Evolutionary conservation across 805 yeast genomes (phyloP).

Genomic region (Candida awuae): DNA sequence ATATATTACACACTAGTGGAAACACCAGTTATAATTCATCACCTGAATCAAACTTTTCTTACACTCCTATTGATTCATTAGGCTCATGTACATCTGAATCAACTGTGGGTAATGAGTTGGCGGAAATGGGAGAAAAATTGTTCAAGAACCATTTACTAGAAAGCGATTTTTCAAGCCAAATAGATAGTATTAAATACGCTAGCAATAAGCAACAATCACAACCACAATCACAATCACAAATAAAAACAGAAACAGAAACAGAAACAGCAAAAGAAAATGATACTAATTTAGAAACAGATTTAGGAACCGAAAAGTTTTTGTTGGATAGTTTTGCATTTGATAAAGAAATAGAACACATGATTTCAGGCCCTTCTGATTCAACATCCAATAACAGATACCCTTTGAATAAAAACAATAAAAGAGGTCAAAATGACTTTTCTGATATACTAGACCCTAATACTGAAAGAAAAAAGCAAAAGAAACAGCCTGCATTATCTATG

Average conservation of each 20-base stretch:
- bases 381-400: not conserved
- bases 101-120: constrained; percentile 4
- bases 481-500: not conserved
- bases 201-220: not conserved
- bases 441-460: not conserved
- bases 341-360: constrained; percentile 4
- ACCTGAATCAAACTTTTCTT: constrained; percentile 17
- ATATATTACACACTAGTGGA: constrained; percentile 1
- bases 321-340: not conserved
- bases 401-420: no score
- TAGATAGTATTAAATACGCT: not conserved
- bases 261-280: not conserved
- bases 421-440: not conserved
- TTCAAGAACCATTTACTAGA: not conserved
- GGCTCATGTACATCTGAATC: constrained; percentile 13
- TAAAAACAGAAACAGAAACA: not conserved
- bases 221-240: not conserved
- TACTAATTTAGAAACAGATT: not conserved
- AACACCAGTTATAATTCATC: constrained; percentile 9
- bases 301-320: not conserved
- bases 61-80: constrained; percentile 19
- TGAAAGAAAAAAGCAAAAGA: not conserved
- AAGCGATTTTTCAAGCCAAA: not conserved
- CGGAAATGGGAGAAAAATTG: not conserved
- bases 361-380: not conserved